A percentile compares a stretch with the other conserved stretches of the same genome.
Conservation (phyloP, 805 yeast species). For the Maudiozyma bulderi region DNA sequence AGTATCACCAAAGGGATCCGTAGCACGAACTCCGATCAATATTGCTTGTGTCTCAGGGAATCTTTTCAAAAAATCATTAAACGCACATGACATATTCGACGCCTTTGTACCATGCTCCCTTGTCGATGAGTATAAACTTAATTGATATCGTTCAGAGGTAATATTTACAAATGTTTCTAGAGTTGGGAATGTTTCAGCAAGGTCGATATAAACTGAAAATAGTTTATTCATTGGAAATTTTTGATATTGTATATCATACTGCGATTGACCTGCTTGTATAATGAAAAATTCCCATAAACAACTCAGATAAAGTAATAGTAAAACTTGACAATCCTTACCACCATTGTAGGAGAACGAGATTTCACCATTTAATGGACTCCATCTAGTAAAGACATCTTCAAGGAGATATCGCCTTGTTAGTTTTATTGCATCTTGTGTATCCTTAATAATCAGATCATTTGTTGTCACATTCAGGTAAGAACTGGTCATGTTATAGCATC, state of each 20-base stretch:
- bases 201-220: slow-evolving; percentile 63
- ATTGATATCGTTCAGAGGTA: slow-evolving; percentile 45
- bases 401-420: slow-evolving; percentile 16
- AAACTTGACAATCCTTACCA: slow-evolving; percentile 91
- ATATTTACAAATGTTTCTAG: slow-evolving; percentile 54
- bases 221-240: slow-evolving; percentile 16
- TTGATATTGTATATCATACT: slow-evolving; percentile 16
- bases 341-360: slow-evolving; percentile 86
- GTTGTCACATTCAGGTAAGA: slow-evolving; percentile 16
- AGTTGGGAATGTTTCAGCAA: slow-evolving; percentile 62
- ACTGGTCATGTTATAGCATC: slow-evolving; percentile 20
- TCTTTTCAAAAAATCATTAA: slow-evolving; percentile 45
- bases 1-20: slow-evolving; percentile 72
- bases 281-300: slow-evolving; percentile 31
- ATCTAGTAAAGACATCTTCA: slow-evolving; percentile 20
- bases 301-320: slow-evolving; percentile 67
- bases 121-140: slow-evolving; percentile 36
- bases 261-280: slow-evolving; percentile 14
- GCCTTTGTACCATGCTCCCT: slow-evolving; percentile 16
- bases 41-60: slow-evolving; percentile 57
- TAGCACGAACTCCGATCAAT: slow-evolving; percentile 76
- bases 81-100: slow-evolving; percentile 52
- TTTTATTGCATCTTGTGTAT: slow-evolving; percentile 24
- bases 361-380: slow-evolving; percentile 33
- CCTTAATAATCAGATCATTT: slow-evolving; percentile 10